Conservation (phyloP, 1,139 yeast species). For the Blastobotrys apis region DNA sequence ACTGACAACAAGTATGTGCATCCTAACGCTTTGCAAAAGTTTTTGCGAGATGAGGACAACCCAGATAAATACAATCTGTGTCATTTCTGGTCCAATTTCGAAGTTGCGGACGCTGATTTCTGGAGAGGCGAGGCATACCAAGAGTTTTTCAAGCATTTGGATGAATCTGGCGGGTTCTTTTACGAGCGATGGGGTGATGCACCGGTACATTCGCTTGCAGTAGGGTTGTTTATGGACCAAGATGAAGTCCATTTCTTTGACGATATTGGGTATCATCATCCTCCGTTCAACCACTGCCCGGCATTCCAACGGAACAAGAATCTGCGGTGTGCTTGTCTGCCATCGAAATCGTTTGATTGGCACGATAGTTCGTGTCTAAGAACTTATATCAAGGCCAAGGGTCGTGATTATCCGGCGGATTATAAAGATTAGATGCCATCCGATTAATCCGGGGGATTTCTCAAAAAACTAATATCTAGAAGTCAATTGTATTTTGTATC, state of each 20-base stretch:
- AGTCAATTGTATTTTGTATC: no score
- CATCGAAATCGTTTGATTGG: slow-evolving; percentile 25
- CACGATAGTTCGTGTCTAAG: slow-evolving; percentile 27
- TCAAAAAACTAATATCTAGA: no score
- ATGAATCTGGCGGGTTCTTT: slow-evolving; percentile 78
- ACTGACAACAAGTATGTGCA: slow-evolving; percentile 51
- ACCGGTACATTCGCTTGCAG: slow-evolving; percentile 85
- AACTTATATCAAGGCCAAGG: slow-evolving; percentile 22
- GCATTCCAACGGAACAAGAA: slow-evolving; percentile 25
- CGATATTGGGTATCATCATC: slow-evolving; percentile 76
- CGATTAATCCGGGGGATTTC: no score
- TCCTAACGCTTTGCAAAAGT: slow-evolving; percentile 65
- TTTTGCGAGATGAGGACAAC: slow-evolving; percentile 57
- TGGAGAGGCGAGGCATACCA: slow-evolving; percentile 66
- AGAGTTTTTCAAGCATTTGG: slow-evolving; percentile 66
- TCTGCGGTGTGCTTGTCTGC: slow-evolving; percentile 24
- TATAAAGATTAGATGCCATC: slow-evolving; percentile 10
- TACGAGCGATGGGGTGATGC: slow-evolving; percentile 98
- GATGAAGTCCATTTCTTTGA: slow-evolving; percentile 71
- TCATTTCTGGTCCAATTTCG: slow-evolving; percentile 93
- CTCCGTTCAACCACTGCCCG: slow-evolving; percentile 75
- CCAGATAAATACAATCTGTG: slow-evolving; percentile 59
- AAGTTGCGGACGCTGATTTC: slow-evolving; percentile 72
- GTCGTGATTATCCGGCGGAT: slow-evolving; percentile 13
- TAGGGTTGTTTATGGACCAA: slow-evolving; percentile 61